Evolutionary conservation across 1,284 basidiomycete species (phyloP).

Genomic region (Entoloma clypeatum): DNA sequence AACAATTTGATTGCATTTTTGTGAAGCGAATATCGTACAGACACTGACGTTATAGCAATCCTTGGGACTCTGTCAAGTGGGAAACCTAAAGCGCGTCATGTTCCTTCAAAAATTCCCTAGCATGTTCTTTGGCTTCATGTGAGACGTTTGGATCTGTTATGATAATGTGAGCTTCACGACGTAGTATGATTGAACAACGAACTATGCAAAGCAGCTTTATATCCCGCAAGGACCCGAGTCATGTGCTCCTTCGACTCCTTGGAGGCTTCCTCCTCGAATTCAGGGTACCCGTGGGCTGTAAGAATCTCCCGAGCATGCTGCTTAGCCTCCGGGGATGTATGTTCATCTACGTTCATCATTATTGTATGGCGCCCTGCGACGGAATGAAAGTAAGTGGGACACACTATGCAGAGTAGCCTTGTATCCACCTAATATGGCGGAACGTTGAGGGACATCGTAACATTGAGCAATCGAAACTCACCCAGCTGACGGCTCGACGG

Average conservation of each 20-base stretch:
- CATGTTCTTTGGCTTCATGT: slow-evolving; percentile 38
- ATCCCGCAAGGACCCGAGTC: slow-evolving; percentile 25
- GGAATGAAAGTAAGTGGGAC: not conserved
- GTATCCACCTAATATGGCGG: slow-evolving; percentile 16
- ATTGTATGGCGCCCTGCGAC: not conserved
- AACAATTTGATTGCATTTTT: too few relatives aligned
- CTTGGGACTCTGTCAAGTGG: too few relatives aligned
- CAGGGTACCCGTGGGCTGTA: slow-evolving; percentile 13
- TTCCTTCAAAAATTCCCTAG: slow-evolving; percentile 34
- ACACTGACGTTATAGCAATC: too few relatives aligned
- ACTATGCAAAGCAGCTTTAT: slow-evolving; percentile 33
- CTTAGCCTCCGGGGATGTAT: slow-evolving; percentile 47
- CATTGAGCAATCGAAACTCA: too few relatives aligned
- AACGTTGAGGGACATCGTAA: too few relatives aligned
- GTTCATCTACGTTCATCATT: slow-evolving; percentile 11
- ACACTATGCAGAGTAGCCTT: slow-evolving; percentile 18
- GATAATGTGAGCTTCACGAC: not conserved
- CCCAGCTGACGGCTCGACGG: too few relatives aligned
- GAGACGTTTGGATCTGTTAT: slow-evolving; percentile 36
- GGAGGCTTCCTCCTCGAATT: slow-evolving; percentile 13
- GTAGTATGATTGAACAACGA: slow-evolving; percentile 5
- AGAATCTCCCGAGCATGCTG: slow-evolving; percentile 44
- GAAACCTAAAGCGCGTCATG: slow-evolving; percentile 16
- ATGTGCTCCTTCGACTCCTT: slow-evolving; percentile 18
- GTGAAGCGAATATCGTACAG: too few relatives aligned